Evolutionary conservation across 805 yeast genomes (phyloP), one percentile per base, ranked within the genome.

Genomic region (Yamadazyma ubonensis): DNA sequence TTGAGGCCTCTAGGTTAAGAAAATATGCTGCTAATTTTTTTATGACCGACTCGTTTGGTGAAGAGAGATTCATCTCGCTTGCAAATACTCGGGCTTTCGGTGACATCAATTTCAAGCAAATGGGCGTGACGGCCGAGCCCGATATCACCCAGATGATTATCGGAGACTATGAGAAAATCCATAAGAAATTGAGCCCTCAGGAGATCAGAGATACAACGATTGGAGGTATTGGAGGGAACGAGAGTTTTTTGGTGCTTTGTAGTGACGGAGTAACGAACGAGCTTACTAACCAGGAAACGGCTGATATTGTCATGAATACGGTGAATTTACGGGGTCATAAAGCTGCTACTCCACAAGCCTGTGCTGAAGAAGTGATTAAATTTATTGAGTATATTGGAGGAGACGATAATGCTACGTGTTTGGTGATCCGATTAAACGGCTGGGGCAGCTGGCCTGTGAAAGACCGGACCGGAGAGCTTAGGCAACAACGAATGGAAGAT

Each of bases 61-160:
- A 89, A 54, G 87, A 85, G 54, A 59, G 98, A 42, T 90, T 82
- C 52, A 76, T 85, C 26, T 75, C 80, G 47, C 83, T 81, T 55
- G 96, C 97, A 16, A 93, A 93, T 55, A 93, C 99, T 1, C 73
- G 99, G 48, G 74, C 96, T 1, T 93, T 93, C 71, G 99, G 99
- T 29, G 99, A 93, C 62, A 54, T 81, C 11, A 68, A 73, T 18
- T 95, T 81, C 39, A 93, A 93, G 60, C 72, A 82, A 26, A 76
- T 79, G 57, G 99, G 99, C 0, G 79, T 93, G 1, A 73, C 90
- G 0, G 87, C 96, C 10, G 98, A 93, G 63, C 99, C 99, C 0
- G 97, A 93, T 46, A 71, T 93, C 34, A 67, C 72, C 14, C 84
- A 85, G 41, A 77, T 69, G 48, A 56, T 85, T 8, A 71, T 89